Percentiles rank a stretch among this genome's conserved stretches.
Conservation (phyloP, 495 filamentous ascomycete genomes). For the Neurospora sp. region DNA sequence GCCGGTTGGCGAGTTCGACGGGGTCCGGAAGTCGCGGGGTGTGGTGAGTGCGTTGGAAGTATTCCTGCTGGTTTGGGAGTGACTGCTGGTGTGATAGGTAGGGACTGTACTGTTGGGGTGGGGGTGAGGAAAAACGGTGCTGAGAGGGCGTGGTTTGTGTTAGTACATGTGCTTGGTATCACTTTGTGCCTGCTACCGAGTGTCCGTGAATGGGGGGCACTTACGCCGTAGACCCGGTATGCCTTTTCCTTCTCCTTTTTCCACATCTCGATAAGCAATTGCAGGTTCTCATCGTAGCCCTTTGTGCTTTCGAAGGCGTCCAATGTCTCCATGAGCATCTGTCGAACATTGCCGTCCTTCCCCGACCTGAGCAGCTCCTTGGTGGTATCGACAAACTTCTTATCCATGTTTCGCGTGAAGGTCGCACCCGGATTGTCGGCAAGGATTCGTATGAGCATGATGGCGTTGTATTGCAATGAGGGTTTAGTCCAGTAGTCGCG, state of each 20-base stretch:
- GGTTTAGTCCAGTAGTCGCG: conserved; percentile 50
- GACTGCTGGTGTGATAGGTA: neutral
- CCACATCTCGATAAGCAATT: conserved; percentile 70
- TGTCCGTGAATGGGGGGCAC: conserved; percentile 5
- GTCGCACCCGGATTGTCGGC: conserved; percentile 81
- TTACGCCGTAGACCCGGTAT: conserved; percentile 31
- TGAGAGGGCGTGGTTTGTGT: neutral
- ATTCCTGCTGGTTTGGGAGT: conserved; percentile 21
- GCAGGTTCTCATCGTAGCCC: conserved; percentile 60
- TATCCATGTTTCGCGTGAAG: conserved; percentile 79
- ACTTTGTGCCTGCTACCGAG: neutral
- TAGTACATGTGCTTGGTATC: neutral
- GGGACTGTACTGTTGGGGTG: neutral
- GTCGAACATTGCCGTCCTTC: conserved; percentile 64
- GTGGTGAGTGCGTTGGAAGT: conserved; percentile 33
- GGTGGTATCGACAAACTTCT: conserved; percentile 62
- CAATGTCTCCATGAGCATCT: conserved; percentile 79
- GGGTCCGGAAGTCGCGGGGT: conserved; percentile 53
- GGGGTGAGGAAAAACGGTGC: neutral
- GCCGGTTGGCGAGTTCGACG: conserved; percentile 68
- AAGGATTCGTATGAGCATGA: conserved; percentile 92
- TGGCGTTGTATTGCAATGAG: conserved; percentile 83
- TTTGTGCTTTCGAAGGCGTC: conserved; percentile 61
- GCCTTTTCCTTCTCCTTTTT: conserved; percentile 67
- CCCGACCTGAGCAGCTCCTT: conserved; percentile 68